Evolutionary conservation across 345 rosid genomes (phyloP).

Genomic region (Eucalyptus caleyi): DNA sequence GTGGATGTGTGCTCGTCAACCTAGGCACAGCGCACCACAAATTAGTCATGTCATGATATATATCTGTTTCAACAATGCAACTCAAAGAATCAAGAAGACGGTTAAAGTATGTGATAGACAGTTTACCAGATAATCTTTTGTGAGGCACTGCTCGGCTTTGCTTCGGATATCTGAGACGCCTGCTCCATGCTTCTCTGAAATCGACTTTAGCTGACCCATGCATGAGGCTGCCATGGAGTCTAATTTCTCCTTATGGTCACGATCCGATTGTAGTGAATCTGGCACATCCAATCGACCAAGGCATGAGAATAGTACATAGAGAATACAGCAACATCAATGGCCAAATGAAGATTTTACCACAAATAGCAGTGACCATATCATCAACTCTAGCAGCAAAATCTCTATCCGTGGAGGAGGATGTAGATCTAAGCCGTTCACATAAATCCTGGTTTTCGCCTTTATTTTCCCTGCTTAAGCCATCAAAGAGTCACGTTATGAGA

Average conservation of each 20-base stretch:
- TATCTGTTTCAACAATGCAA: neutral
- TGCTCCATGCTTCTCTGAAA: constrained; percentile 54
- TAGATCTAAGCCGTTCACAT: constrained; percentile 31
- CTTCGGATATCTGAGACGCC: constrained; percentile 36
- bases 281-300: neutral
- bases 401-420: constrained; percentile 28
- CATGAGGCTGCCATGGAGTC: constrained; percentile 40
- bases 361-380: constrained; percentile 26
- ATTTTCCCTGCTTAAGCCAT: constrained; percentile 25
- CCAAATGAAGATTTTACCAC: constrained; percentile 25
- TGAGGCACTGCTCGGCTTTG: constrained; percentile 59
- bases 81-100: neutral
- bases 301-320: neutral
- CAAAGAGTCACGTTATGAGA: neutral
- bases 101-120: neutral
- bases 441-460: constrained; percentile 12
- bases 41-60: neutral
- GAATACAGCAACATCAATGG: neutral
- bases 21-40: constrained; percentile 6
- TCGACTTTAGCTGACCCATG: constrained; percentile 34
- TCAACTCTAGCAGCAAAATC: constrained; percentile 24
- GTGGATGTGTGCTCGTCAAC: constrained; percentile 37
- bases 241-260: constrained; percentile 34
- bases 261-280: constrained; percentile 52
- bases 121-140: constrained; percentile 67